These are phyloP conservation scores for Aspergillus sp. DNA, from an alignment of 2,329 filamentous ascomycete genomes.

Conservation along the genomic window DNA sequence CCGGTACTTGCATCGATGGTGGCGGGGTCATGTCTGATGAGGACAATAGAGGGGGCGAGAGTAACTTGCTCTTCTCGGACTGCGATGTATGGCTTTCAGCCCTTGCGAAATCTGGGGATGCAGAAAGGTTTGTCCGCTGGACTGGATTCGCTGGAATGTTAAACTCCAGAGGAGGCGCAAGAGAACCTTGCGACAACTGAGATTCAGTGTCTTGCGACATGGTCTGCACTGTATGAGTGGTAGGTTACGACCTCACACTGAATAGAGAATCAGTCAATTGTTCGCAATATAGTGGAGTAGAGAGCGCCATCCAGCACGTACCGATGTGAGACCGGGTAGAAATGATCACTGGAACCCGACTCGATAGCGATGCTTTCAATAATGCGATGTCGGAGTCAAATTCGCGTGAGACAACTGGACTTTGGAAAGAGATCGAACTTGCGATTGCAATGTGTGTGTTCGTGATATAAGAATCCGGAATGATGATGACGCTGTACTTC, in stretches of 20 bases:
- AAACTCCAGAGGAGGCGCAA: constrained; percentile 35
- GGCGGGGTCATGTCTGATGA: constrained; percentile 56
- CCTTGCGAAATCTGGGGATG: constrained; percentile 29
- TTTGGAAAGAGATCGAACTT: no score
- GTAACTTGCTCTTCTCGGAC: constrained; percentile 26
- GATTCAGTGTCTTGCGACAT: constrained; percentile 28
- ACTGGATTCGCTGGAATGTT: constrained; percentile 29
- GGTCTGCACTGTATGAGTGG: constrained; percentile 6
- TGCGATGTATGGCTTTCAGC: constrained; percentile 26
- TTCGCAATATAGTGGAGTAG: no score
- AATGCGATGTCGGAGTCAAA: background rate
- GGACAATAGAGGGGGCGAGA: constrained; percentile 40
- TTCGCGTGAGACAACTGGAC: no score
- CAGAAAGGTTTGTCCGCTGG: constrained; percentile 25
- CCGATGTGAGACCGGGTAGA: no score
- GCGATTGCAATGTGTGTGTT: background rate
- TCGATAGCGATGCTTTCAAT: no score
- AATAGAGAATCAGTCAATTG: constrained; percentile 1
- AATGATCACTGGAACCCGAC: background rate
- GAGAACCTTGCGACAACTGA: constrained; percentile 25
- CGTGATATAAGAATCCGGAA: constrained; percentile 1
- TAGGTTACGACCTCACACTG: constrained; percentile 1
- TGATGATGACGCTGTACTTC: background rate
- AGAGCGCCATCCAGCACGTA: no score
- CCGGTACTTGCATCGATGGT: constrained; percentile 53